Conservation (phyloP, 768 basidiomycete genomes). For the Sporobolomyces roseus region DNA sequence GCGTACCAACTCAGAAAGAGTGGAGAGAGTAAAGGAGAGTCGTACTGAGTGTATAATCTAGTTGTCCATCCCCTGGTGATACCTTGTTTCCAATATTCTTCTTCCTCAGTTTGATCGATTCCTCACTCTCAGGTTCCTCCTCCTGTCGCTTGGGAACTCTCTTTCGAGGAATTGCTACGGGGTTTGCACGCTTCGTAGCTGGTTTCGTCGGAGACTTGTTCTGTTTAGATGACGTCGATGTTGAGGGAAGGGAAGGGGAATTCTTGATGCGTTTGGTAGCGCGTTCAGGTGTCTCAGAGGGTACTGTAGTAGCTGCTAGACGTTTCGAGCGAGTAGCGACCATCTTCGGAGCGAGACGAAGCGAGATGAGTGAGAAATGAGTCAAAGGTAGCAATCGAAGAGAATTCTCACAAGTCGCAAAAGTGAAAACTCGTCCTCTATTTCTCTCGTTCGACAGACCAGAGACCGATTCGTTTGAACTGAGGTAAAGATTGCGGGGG, state of each 20-base stretch:
- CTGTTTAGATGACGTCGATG: neutral
- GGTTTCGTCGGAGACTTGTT: neutral
- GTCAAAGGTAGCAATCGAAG: too few species aligned
- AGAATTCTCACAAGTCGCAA: too few species aligned
- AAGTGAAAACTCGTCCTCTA: too few species aligned
- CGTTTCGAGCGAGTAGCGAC: neutral
- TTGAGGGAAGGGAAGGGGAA: neutral
- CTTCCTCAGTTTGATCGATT: neutral
- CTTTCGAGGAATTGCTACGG: neutral
- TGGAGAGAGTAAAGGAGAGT: too few species aligned
- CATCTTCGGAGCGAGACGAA: neutral
- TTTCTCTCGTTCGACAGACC: too few species aligned
- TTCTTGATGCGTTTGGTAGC: slow-evolving; percentile 5
- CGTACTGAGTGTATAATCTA: slow-evolving; percentile 23
- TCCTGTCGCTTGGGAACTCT: neutral
- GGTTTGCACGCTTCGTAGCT: neutral
- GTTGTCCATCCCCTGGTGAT: slow-evolving; percentile 21
- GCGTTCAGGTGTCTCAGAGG: neutral
- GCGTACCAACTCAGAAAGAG: too few species aligned
- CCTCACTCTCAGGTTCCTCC: neutral
- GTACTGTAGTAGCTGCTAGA: neutral
- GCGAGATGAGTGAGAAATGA: neutral
- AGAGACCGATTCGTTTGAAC: too few species aligned
- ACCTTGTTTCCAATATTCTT: slow-evolving; percentile 12
- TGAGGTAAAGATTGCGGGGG: too few species aligned